A percentile compares a stretch with the other conserved stretches of the same genome.
Conservation (phyloP, 2,329 filamentous ascomycete genomes). For the Xylariaceae sp. region DNA sequence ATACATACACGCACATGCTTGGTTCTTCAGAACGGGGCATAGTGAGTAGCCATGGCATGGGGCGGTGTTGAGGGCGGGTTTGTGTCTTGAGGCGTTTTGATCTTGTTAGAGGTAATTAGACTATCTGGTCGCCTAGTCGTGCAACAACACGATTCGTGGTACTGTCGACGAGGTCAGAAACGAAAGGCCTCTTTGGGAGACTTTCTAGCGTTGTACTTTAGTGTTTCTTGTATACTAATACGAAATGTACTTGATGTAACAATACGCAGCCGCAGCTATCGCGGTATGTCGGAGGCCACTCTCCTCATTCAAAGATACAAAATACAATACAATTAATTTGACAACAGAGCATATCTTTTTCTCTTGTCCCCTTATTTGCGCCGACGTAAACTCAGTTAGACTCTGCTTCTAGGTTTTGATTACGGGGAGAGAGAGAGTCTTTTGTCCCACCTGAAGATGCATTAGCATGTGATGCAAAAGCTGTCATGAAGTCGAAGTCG, state of each 20-base stretch:
- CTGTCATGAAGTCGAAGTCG: not conserved
- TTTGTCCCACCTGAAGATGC: constrained; percentile 1
- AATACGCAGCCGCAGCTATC: constrained; percentile 22
- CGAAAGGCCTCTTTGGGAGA: constrained; percentile 8
- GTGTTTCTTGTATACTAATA: constrained; percentile 33
- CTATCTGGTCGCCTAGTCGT: not conserved
- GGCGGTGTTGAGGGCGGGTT: constrained; percentile 36
- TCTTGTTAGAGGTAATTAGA: constrained; percentile 15
- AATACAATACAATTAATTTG: constrained; percentile 19
- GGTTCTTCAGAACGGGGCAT: constrained; percentile 29
- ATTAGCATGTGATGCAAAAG: constrained; percentile 21
- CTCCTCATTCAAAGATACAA: constrained; percentile 37
- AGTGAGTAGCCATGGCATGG: constrained; percentile 33
- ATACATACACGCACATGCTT: constrained; percentile 19
- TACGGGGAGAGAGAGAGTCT: no score
- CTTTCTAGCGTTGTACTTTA: constrained; percentile 14
- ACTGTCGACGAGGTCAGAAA: constrained; percentile 17
- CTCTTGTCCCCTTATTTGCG: no score
- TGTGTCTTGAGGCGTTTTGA: constrained; percentile 28
- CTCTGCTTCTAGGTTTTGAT: no score
- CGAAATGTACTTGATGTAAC: constrained; percentile 29
- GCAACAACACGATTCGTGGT: constrained; percentile 3
- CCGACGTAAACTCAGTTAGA: no score
- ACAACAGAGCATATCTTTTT: not conserved
- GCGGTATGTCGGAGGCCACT: constrained; percentile 35